Conservation (phyloP, 2,329 filamentous ascomycete species). For the Cladosporium oxysporum region DNA sequence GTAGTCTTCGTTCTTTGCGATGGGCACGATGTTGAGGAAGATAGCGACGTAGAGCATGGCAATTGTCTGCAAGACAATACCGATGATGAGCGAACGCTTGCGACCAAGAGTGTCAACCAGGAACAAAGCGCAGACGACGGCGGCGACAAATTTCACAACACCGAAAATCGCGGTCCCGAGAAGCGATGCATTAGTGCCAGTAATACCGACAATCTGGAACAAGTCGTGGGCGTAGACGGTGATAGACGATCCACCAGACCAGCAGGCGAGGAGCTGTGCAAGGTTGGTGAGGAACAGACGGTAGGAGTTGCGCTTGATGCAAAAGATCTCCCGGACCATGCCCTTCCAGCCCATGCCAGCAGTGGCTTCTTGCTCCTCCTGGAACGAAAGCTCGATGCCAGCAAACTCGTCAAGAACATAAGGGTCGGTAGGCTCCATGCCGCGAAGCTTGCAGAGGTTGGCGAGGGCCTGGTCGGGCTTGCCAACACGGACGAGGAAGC, state of each 20-base stretch:
- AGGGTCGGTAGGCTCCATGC: slow-evolving; percentile 64
- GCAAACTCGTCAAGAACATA: slow-evolving; percentile 53
- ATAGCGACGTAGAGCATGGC: slow-evolving; percentile 55
- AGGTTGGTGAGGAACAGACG: slow-evolving; percentile 66
- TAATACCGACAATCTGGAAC: slow-evolving; percentile 69
- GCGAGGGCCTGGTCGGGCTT: slow-evolving; percentile 63
- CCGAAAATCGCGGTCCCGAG: slow-evolving; percentile 74
- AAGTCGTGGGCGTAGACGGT: slow-evolving; percentile 74
- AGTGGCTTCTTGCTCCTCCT: slow-evolving; percentile 70
- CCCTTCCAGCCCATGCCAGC: slow-evolving; percentile 63
- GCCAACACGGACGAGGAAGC: slow-evolving; percentile 66
- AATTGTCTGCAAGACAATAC: slow-evolving; percentile 51
- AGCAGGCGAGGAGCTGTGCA: slow-evolving; percentile 70
- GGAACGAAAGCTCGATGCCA: slow-evolving; percentile 63
- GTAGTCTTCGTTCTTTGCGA: slow-evolving; percentile 52
- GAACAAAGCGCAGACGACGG: slow-evolving; percentile 71
- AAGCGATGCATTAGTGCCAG: slow-evolving; percentile 65
- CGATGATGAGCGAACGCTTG: slow-evolving; percentile 55
- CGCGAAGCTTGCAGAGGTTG: slow-evolving; percentile 59
- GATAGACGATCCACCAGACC: slow-evolving; percentile 71
- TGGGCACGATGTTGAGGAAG: slow-evolving; percentile 56
- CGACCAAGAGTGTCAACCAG: slow-evolving; percentile 76
- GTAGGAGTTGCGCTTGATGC: slow-evolving; percentile 69
- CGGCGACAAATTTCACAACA: slow-evolving; percentile 68
- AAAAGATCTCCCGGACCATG: slow-evolving; percentile 67